phyloP scores from a whole-genome alignment of 805 yeast genomes.

The Wickerhamiella hasegawae region DNA sequence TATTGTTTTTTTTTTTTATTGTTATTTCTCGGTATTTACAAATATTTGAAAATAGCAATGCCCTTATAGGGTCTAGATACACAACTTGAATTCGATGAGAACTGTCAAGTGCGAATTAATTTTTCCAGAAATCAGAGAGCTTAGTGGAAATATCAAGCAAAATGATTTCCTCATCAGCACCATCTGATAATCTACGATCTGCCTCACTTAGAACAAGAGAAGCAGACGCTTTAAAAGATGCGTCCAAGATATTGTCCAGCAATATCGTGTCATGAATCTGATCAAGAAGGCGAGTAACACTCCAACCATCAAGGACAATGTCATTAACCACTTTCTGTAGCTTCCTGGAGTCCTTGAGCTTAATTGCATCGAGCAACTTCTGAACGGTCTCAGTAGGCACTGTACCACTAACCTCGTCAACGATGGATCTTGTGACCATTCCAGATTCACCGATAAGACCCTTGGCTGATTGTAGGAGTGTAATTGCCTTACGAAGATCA shows the following conservation, averaged over 20 bases:
- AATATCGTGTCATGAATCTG: conserved; percentile 59
- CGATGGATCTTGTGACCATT: conserved; percentile 28
- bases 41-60: too few species aligned
- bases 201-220: conserved; percentile 54
- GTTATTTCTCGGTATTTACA: too few species aligned
- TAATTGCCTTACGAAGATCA: conserved; percentile 86
- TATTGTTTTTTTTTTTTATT: too few species aligned
- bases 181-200: conserved; percentile 61
- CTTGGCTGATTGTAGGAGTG: conserved; percentile 64
- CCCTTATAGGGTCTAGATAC: too few species aligned
- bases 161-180: conserved; percentile 80
- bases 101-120: too few species aligned
- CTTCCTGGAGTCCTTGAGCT: conserved; percentile 16
- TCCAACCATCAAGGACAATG: conserved; percentile 56
- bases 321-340: conserved; percentile 29
- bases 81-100: too few species aligned
- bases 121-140: conserved; percentile 22
- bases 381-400: conserved; percentile 37
- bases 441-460: conserved; percentile 27
- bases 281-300: conserved; percentile 52
- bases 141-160: conserved; percentile 46
- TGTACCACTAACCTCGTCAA: conserved; percentile 64
- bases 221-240: conserved; percentile 45
- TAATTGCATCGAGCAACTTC: conserved; percentile 26
- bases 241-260: conserved; percentile 33